phyloP scores from a whole-genome alignment of 176 grass and related monocot species.

The Metroxylon sagu region DNA sequence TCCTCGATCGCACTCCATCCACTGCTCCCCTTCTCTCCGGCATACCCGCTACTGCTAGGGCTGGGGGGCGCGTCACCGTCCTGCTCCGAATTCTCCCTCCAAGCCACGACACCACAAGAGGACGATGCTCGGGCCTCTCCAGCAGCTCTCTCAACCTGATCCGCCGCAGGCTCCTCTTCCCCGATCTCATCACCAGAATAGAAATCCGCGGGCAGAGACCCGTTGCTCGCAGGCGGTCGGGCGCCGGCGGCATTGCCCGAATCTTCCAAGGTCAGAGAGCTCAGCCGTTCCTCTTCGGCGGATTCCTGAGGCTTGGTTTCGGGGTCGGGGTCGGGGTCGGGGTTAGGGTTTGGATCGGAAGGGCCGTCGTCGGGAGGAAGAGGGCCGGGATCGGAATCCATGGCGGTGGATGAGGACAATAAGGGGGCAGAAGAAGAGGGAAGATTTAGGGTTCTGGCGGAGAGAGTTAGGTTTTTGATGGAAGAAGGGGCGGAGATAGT shows the following conservation, averaged over 20 bases:
- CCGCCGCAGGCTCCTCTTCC: background rate
- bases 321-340: background rate
- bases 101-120: conserved; percentile 22
- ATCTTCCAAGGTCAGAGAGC: conserved; percentile 21
- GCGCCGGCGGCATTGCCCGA: background rate
- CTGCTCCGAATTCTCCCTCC: conserved; percentile 21
- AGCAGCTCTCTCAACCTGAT: conserved; percentile 9
- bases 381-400: conserved; percentile 21
- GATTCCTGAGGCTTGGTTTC: background rate
- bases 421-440: background rate
- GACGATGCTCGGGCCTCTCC: conserved; percentile 12
- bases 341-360: conserved; percentile 31
- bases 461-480: background rate
- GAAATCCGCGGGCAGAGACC: conserved; percentile 63
- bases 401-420: background rate
- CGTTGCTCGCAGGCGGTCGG: conserved; percentile 16
- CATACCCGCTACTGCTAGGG: conserved; percentile 87
- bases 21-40: conserved; percentile 79
- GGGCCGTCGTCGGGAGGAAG: conserved; percentile 9
- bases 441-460: background rate
- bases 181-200: conserved; percentile 18
- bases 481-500: background rate
- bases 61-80: conserved; percentile 43
- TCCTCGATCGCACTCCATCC: conserved; percentile 51
- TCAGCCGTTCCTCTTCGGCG: background rate